These are phyloP conservation scores for Phytophthora citricola DNA, from an alignment of 352 stramenopile species.

Conservation along the genomic window DNA sequence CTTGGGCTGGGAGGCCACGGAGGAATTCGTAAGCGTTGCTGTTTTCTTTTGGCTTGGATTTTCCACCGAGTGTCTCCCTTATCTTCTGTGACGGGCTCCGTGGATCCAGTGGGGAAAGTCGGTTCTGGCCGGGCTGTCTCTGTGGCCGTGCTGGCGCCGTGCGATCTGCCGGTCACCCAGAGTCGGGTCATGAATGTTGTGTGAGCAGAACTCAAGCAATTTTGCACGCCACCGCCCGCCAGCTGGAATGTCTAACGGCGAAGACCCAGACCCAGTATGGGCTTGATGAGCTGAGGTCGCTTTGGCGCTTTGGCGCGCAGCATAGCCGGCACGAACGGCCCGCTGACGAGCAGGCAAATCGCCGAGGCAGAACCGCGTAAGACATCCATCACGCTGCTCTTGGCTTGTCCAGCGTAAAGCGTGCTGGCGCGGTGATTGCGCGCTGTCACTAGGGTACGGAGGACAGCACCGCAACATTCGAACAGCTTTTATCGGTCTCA, in stretches of 20 bases:
- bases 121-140: slow-evolving; percentile 13
- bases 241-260: slow-evolving; percentile 22
- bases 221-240: slow-evolving; percentile 7
- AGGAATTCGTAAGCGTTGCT: slow-evolving; percentile 16
- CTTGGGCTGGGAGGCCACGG: slow-evolving; percentile 5
- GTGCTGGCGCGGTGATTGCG: slow-evolving; percentile 21
- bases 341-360: slow-evolving; percentile 42
- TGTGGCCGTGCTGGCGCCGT: background rate
- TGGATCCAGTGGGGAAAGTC: slow-evolving; percentile 6
- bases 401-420: slow-evolving; percentile 23
- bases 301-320: slow-evolving; percentile 5
- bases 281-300: slow-evolving; percentile 35
- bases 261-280: slow-evolving; percentile 11
- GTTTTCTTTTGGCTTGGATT: slow-evolving; percentile 36
- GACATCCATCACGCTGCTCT: slow-evolving; percentile 44
- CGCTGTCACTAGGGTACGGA: slow-evolving; percentile 11
- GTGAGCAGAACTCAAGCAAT: slow-evolving; percentile 20
- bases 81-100: slow-evolving; percentile 18
- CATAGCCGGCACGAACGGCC: slow-evolving; percentile 16
- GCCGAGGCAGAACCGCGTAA: slow-evolving; percentile 21
- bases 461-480: slow-evolving; percentile 25
- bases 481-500: slow-evolving; percentile 29
- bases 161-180: slow-evolving; percentile 21
- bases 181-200: slow-evolving; percentile 26
- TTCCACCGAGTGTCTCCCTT: slow-evolving; percentile 22